Percentiles rank a stretch among this genome's conserved stretches.
These are phyloP conservation scores for Strobilomyces echinocephalus DNA, from an alignment of 768 basidiomycete genomes.

Conservation along the genomic window DNA sequence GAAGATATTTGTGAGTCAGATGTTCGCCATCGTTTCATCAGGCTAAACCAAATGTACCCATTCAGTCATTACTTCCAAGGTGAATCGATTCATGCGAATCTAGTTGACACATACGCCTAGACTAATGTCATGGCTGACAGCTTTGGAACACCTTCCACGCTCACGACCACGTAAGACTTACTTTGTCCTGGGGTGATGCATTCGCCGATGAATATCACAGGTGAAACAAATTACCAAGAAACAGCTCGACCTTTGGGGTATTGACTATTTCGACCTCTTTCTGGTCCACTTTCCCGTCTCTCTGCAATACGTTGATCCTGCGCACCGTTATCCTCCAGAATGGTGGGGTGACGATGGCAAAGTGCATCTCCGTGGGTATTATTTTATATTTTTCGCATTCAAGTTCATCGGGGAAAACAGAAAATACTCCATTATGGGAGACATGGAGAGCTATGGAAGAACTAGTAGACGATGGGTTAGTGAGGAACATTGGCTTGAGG, in stretches of 20 bases:
- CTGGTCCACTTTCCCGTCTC: slow-evolving; percentile 84
- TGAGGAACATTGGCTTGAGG: slow-evolving; percentile 79
- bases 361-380: slow-evolving; percentile 53
- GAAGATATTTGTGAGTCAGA: slow-evolving; percentile 73
- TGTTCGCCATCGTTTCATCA: not conserved
- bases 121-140: slow-evolving; percentile 31
- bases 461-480: slow-evolving; percentile 64
- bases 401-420: slow-evolving; percentile 26
- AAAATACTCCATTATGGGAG: slow-evolving; percentile 68
- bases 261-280: slow-evolving; percentile 81
- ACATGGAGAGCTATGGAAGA: slow-evolving; percentile 84
- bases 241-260: slow-evolving; percentile 77
- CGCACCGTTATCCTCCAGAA: slow-evolving; percentile 73
- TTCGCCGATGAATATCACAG: slow-evolving; percentile 26
- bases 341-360: slow-evolving; percentile 75
- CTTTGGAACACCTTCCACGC: slow-evolving; percentile 91
- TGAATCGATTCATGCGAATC: slow-evolving; percentile 12
- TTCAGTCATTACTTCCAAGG: slow-evolving; percentile 82
- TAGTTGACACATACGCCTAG: not conserved
- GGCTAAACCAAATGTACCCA: not conserved
- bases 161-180: slow-evolving; percentile 56
- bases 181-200: not conserved
- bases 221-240: slow-evolving; percentile 51
- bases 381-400: not conserved
- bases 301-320: slow-evolving; percentile 74